Evolutionary conservation across 2,329 filamentous ascomycete species (phyloP), one percentile per base, ranked within the genome.

Genomic region (Acrocalymma vagum): DNA sequence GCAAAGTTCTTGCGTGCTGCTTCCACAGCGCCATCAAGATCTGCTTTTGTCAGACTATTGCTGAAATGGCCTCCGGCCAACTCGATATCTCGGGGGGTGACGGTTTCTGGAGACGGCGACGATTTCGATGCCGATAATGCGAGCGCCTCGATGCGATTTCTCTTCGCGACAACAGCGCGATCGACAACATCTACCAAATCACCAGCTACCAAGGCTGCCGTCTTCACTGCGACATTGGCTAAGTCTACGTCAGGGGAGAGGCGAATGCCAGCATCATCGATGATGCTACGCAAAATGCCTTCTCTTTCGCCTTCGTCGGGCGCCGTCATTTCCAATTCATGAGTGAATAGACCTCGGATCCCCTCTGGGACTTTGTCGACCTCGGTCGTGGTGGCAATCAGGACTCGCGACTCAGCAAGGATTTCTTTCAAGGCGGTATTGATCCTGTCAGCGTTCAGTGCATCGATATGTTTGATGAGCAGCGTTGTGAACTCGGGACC

Each of bases 1-100:
- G 94, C 93, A 67, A 99, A 99, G 71, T 96, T 97, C 79, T 96
- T 96, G 38, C 94, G 85, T 1, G 94, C 94, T 5, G 92, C 90
- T 45, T 97, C 93, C 3, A 99, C 93, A 0, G 94, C 94, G n/a
- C 86, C 74, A 38, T 96, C 91, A 53, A 97, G 93, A 69, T 99
- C 94, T 2, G 80, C 77, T 54, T 88, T 88, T 1, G 85, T 92
- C 9, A 99, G 78, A 36, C 88, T 89, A 18, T 85, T 85, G 5
- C 88, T 88, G 8, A 86, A 80, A 26, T 89, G 81, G 0, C 94
- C 94, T 20, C 94, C 94, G 1, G 94, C 86, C 7, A 97, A 78
- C 45, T 94, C 83, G n/a, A 99, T 80, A 65, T 99, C 94, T 34
- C 88, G 83, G 4, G 92, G 74, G 0, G 83, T 90, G 9, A 92